A percentile compares a stretch with the other conserved stretches of the same genome.
Evolutionary conservation across 371 early-diverging fungal genomes (phyloP).

Genomic region (Mucor racemosus): DNA sequence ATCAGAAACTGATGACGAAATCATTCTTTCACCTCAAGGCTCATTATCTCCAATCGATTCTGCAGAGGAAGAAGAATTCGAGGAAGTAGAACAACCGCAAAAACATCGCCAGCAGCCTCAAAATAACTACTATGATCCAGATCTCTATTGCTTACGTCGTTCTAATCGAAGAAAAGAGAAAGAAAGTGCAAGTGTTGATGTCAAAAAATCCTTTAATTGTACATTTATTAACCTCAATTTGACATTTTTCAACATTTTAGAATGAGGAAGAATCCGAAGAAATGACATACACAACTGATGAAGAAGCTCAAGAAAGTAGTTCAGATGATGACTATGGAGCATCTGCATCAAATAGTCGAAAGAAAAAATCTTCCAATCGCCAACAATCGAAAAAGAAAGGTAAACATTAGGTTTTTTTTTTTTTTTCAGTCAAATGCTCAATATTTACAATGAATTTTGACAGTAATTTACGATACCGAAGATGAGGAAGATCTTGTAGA

Average conservation of each 20-base stretch:
- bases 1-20: conserved; percentile 19
- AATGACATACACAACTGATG: conserved; percentile 27
- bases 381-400: conserved; percentile 5
- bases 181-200: conserved; percentile 11
- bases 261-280: conserved; percentile 24
- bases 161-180: conserved; percentile 23
- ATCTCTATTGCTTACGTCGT: conserved; percentile 31
- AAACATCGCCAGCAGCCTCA: background rate
- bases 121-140: conserved; percentile 25
- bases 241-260: conserved; percentile 2
- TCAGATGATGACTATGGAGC: conserved; percentile 31
- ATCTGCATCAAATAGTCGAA: background rate
- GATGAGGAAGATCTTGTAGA: conserved; percentile 4
- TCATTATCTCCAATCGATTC: conserved; percentile 22
- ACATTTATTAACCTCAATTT: background rate
- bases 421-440: no score
- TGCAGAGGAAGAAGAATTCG: conserved; percentile 1
- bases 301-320: conserved; percentile 15
- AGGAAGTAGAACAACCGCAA: conserved; percentile 1
- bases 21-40: conserved; percentile 20
- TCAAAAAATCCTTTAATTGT: background rate
- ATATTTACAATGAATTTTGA: background rate
- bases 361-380: background rate
- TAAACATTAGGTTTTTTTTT: background rate
- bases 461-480: conserved; percentile 4